Base-by-base conservation (phyloP, 176 grass and related monocot genomes). In the Cocos nucifera region DNA sequence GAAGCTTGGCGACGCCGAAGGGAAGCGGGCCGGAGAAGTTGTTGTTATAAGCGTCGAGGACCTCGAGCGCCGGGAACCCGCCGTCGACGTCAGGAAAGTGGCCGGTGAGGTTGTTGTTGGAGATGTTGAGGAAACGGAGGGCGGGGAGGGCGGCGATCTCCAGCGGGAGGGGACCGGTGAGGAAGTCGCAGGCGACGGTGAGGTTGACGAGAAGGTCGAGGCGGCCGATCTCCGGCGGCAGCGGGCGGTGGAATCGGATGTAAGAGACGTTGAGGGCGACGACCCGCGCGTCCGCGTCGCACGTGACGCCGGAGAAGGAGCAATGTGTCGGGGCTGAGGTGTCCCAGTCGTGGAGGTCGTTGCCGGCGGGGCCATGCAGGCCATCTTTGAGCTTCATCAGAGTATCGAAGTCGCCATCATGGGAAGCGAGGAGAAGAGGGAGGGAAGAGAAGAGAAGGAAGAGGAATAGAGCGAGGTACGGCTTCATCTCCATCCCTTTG, bases 31-130 rank as follows among this genome's bases (percentile, higher is more conserved):
- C 91, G 3, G 74, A 79, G 49, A 96, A 72, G 79, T 90, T 87
- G 72, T 96, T 96, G 68, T 96, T 90, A 74, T 96, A 96, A 49
- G 59, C 66, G 60, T 96, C 91, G 64, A 90, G 8, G 51, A 90
- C 27, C 55, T 75, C 51, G 6, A 96, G 66, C 23, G 27, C 4
- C 0, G 79, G 82, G 71, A 90, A 90, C 74, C 49, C 3, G 25
- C 25, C 16, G 29, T n/a, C 16, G 0, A 72, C 5, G 0, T 17
- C 14, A 0, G 74, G 83, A 62, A 93, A 84, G 0, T 19, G 0
- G 4, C 69, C 80, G 53, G 19, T 75, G 58, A 96, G 79, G 69
- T 87, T 84, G 80, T 96, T 96, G 72, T 87, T 85, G 67, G 83
- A 85, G 58, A 96, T 72, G 83, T 90, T 96, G 65, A 96, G 80